Evolutionary conservation across 768 basidiomycete genomes (phyloP), one percentile per base, ranked within the genome.

Genomic region (Russula abietina): DNA sequence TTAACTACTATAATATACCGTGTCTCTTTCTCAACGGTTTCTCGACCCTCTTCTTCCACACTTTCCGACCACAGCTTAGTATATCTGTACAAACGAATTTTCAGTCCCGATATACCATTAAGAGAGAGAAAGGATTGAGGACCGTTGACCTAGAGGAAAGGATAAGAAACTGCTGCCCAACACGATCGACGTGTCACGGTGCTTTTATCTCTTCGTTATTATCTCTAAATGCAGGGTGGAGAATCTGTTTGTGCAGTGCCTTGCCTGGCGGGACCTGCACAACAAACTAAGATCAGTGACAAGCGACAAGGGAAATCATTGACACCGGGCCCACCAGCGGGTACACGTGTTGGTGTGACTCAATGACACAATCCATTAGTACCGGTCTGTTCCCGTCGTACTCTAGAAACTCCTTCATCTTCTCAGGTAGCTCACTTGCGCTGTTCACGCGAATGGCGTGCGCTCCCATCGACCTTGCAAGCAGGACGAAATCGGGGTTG

Each of bases 351-450:
- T 93, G 92, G 67, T 83, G 83, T 71, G 79, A 82, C 75, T 89
- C 86, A 50, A 98, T 91, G 58, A 87, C 46, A 72, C 93, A 96
- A 75, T 99, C 97, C 80, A 99, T 78, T 65, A 99, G 74, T 48
- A 98, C 82, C 3, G 97, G 97, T 75, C 83, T 88, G 61, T 80
- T 81, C 61, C 83, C 86, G 68, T 96, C 91, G 72, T 95, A 96
- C 77, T 95, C 95, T 67, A 99, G 80, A 78, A 99, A 95, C 80
- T 98, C 94, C 79, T 93, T 94, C 95, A 99, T 98, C 81, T 90
- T 97, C 38, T 82, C 84, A 0, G 93, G 92, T 10, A 99, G 81
- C 58, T 99, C 94, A 46, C 81, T 86, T 2, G 80, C 72, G 32
- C 71, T 81, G 54, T 78, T 75, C 73, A 88, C 91, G 64, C 91